These are phyloP conservation scores for Saccharomycopsis crataegensis DNA, from an alignment of 1,139 yeast species.

Conservation along the genomic window DNA sequence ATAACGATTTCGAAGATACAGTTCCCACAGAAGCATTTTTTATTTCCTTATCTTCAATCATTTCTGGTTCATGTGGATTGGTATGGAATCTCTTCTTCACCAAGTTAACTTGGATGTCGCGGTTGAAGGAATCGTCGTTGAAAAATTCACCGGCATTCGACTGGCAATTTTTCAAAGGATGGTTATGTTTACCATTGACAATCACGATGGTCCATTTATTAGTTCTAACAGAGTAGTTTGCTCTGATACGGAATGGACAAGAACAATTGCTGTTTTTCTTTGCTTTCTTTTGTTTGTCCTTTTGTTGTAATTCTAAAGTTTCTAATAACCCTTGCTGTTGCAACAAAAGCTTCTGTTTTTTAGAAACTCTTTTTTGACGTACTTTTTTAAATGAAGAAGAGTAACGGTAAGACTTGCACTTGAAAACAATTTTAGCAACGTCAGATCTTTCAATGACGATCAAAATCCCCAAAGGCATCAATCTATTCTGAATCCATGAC, in stretches of 20 bases:
- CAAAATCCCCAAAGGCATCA: conserved; percentile 45
- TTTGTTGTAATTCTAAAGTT: conserved; percentile 1
- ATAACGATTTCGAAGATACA: not conserved
- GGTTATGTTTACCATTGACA: conserved; percentile 43
- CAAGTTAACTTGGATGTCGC: conserved; percentile 16
- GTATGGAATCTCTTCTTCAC: conserved; percentile 6
- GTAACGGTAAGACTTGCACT: conserved; percentile 42
- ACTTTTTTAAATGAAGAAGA: conserved; percentile 20
- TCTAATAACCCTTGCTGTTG: conserved; percentile 14
- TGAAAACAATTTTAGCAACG: conserved; percentile 58
- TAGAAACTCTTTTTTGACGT: conserved; percentile 21
- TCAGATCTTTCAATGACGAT: conserved; percentile 69
- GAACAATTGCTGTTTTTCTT: conserved; percentile 23
- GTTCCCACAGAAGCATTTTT: not conserved
- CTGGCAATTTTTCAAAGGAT: conserved; percentile 15
- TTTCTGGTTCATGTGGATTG: conserved; percentile 11
- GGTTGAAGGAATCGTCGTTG: conserved; percentile 14
- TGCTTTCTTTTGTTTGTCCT: conserved; percentile 7
- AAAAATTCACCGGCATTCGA: conserved; percentile 10
- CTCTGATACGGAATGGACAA: conserved; percentile 67
- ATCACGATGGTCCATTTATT: conserved; percentile 56
- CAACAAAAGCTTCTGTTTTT: conserved; percentile 18
- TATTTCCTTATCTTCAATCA: conserved; percentile 3
- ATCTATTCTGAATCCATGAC: conserved; percentile 55
- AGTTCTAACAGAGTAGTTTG: conserved; percentile 51